Evolutionary conservation across 208 protist genomes (phyloP), one percentile per base, ranked within the genome.

Genomic region (Leishmania braziliensis): DNA sequence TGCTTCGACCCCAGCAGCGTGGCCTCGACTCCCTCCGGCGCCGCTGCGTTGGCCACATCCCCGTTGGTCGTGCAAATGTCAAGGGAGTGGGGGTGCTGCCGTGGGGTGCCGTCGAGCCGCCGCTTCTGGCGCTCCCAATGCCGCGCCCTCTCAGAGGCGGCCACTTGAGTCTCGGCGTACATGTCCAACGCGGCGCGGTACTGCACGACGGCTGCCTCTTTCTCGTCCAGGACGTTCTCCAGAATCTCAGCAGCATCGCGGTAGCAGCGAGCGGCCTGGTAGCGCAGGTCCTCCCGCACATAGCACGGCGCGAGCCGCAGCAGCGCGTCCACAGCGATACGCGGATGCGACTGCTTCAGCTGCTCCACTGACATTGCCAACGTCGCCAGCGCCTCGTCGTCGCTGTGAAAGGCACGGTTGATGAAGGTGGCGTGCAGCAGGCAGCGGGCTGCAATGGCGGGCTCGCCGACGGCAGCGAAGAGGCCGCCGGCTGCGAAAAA

Each of bases 401-500:
- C 86, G 69, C 88, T 85, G 74, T 79, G 73, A 39, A 95, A 93
- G 39, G 89, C 88, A 26, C 89, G 87, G 75, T 91, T 91, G 79
- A 96, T 95, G 75, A 93, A 88, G 62, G 91, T 86, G 39, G 93
- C 93, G 72, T 93, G 84, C 14, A 95, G 85, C 74, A 95, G 89
- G 71, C 87, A 87, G 29, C 82, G 81, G 3, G 91, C 91, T 0
- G 93, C 88, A 53, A 78, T 82, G 0, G 85, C 77, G 5, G 87
- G 58, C 70, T 86, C 84, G 20, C 91, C 93, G 53, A 84, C 72
- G 50, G 84, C 78, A 39, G 90, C 84, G 66, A 95, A 94, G 53
- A 95, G 81, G 0, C 88, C 79, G n/a, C 93, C 93, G 5, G 90
- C 86, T n/a, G 92, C 88, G 79, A 91, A 90, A 70, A 95, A 95